Base-by-base conservation (phyloP, 73 alveolate genomes). In the Paramecium pentaurelia region DNA sequence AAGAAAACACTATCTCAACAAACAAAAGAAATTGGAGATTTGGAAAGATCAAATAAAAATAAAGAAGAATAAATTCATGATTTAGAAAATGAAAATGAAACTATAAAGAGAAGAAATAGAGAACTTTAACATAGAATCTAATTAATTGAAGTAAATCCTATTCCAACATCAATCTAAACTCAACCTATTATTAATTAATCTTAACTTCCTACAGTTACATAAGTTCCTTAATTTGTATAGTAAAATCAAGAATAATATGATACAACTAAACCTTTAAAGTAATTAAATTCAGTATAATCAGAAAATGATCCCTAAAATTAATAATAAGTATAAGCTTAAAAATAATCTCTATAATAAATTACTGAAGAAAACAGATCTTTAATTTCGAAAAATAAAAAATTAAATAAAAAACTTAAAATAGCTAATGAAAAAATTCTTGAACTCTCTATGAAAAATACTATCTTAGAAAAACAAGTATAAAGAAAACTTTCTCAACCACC, bases 31-130 rank as follows among this genome's bases (percentile, higher is more conserved):
- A 25, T 71, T 18, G 49, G 75, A 9, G 86, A 27, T 30, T 28
- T 71, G 14, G 86, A 44, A 14, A 45, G 60, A 44, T 37, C 86
- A 14, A 27, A 70, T 40, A 64, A 37, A 73, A 83, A 30, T 45
- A 89, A 73, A 71, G 90, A 89, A 89, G 94, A 89, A 71, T 47
- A 89, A 51, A 16, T 89, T 36, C 68, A 71, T 89, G 94, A 89
- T 32, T 27, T 89, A 16, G 94, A 89, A 47, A 89, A 64, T 71
- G 94, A 89, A 49, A 45, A 71, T 45, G 94, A 89, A 51, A 71
- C 86, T 9, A 37, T 89, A 4, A 89, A 83, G 71, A 89, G 94
- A 89, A 64, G 88, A 42, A 71, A 89, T 47, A 89, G 94, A 89
- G 94, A 89, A 51, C 75, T 83, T 22, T 28, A 68, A 45, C 80